Base-by-base conservation (phyloP, 1,284 basidiomycete genomes). In the Sporisorium reilianum region DNA sequence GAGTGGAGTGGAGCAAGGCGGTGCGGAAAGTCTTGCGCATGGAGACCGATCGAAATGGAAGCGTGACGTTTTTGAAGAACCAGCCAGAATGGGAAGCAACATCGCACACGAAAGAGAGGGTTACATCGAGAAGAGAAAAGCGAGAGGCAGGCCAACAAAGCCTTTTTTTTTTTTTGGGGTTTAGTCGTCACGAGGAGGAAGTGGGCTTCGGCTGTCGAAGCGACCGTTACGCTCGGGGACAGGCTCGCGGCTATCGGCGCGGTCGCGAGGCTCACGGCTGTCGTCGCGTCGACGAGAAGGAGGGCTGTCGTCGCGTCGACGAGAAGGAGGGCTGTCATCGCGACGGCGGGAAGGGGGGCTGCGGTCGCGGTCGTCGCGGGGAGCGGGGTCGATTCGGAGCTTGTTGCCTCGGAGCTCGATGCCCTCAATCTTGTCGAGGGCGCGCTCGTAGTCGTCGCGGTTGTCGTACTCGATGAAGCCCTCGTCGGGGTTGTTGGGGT, bases 381-480 rank as follows among this genome's bases (percentile, higher is more conserved):
- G 45, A 25, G 66, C 82, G 5, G 82, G 80, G 62, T 84, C 83
- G 45, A 77, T 80, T 28, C 83, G 80, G 23, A 84, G 74, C 61
- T 77, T 77, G 68, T 64, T 77, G 45, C 83, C 83, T 20, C 83
- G 74, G 22, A 84, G 74, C 59, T 83, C 81, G 56, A 68, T 68
- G n/a, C 83, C 82, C 46, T 84, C 83, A 50, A 84, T 80, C 58
- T 72, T 78, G 61, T 78, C 76, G 22, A 84, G 73, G 23, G 83
- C 83, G 25, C 75, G 71, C 62, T 84, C 80, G 50, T 77, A 75
- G 64, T 84, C 83, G 20, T 84, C 82, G 36, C 76, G 76, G 70
- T 78, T 79, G 56, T 83, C 80, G 59, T 80, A 84, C 74, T 84
- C 83, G 42, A 84, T 72, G 26, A 80, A 71, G 53, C 83, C 83